Conservation (phyloP, 1,284 basidiomycete genomes). For the Anthracocystis walkeri region DNA sequence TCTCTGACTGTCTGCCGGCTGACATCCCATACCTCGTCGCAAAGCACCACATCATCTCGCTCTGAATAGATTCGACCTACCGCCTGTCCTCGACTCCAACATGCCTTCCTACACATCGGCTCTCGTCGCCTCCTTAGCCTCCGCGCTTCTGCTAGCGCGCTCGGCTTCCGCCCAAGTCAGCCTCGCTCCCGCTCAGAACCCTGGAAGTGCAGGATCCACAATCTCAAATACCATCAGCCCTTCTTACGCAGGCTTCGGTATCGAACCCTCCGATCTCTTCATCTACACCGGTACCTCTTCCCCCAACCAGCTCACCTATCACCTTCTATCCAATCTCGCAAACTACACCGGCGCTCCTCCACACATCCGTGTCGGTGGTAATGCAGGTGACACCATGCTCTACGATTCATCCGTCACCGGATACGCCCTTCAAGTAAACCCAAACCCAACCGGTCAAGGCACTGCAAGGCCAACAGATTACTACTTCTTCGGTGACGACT, state of each 20-base stretch:
- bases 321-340: conserved; percentile 55
- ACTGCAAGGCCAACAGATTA: conserved; percentile 28
- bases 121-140: conserved; percentile 35
- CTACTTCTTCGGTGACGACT: conserved; percentile 46
- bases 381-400: conserved; percentile 55
- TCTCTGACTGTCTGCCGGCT: too few species aligned
- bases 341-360: conserved; percentile 58
- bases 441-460: conserved; percentile 32
- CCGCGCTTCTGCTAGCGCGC: conserved; percentile 23
- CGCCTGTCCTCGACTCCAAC: neutral
- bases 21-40: neutral
- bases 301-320: conserved; percentile 51
- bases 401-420: conserved; percentile 31
- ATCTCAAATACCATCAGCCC: conserved; percentile 53
- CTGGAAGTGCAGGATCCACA: conserved; percentile 25
- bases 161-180: conserved; percentile 19
- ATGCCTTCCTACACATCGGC: conserved; percentile 36
- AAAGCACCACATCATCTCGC: neutral
- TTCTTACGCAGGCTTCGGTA: conserved; percentile 58
- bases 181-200: conserved; percentile 32
- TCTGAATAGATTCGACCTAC: neutral
- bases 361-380: conserved; percentile 57
- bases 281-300: conserved; percentile 48
- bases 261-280: conserved; percentile 57
- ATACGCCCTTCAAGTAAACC: conserved; percentile 31